These are phyloP conservation scores for Didymellaceae sp. DNA, from an alignment of 2,329 filamentous ascomycete genomes.

Conservation along the genomic window DNA sequence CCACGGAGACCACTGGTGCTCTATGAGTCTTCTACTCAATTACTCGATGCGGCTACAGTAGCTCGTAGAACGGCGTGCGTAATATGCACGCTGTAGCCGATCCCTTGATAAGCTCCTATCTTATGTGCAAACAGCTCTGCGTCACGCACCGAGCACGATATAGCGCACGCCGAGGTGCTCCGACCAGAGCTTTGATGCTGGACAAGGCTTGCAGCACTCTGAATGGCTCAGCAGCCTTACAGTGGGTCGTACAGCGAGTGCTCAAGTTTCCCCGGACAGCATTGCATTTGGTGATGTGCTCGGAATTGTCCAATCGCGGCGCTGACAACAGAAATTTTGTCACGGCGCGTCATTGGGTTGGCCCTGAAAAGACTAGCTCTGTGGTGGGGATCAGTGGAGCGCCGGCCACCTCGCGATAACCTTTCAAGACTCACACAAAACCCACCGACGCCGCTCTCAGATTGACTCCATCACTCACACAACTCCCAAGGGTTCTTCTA, in stretches of 20 bases:
- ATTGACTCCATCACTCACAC: conserved; percentile 16
- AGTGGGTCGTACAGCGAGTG: conserved; percentile 15
- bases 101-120: conserved; percentile 10
- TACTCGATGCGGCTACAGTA: conserved; percentile 9
- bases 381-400: conserved; percentile 10
- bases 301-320: conserved; percentile 24
- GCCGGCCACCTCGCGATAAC: conserved; percentile 21
- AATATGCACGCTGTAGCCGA: conserved; percentile 6
- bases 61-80: conserved; percentile 1
- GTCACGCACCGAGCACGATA: conserved; percentile 11
- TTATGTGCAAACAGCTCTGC: conserved; percentile 16
- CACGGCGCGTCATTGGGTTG: conserved; percentile 24
- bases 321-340: conserved; percentile 20
- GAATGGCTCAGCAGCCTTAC: conserved; percentile 14
- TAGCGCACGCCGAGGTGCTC: conserved; percentile 12
- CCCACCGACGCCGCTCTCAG: conserved; percentile 12
- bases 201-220: conserved; percentile 6
- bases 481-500: conserved; percentile 29
- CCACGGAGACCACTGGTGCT: conserved; percentile 3
- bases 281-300: conserved; percentile 12
- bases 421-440: conserved; percentile 26
- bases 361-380: conserved; percentile 1
- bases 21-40: conserved; percentile 4
- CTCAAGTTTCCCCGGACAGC: conserved; percentile 15
- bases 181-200: conserved; percentile 10